Base-by-base conservation (phyloP, 1,284 basidiomycete species). In the Heterobasidion occidentale region DNA sequence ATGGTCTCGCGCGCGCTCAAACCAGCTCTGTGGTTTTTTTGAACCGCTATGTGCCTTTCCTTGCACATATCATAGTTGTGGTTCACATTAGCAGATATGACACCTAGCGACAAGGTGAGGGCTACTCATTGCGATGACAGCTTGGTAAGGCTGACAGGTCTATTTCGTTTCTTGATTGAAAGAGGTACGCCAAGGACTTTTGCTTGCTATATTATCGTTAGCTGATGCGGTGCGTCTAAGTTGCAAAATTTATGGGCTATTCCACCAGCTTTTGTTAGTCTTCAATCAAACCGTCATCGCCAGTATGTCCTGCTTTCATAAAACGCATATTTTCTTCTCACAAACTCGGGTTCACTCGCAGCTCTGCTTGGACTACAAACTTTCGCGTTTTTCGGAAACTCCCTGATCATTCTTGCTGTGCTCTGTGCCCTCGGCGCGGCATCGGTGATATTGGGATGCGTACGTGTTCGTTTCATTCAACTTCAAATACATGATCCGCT, bases 241-340 rank as follows among this genome's bases (percentile, higher is more conserved):
- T 49, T 47, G 74, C 57, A 53, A 60, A 48, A 58, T 54, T n/a
- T 71, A 68, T 54, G 67, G 62, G 50, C 53, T 68, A 1, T 71
- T 68, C 58, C 74, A 72, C 6, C 72, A 78, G 54, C 42, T 70
- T 7, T 54, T 76, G 9, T 63, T 79, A 9, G 52, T 77, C 33
- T 52, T 71, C 7, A 76, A 69, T 52, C 76, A 78, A 62, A 63
- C 71, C 7, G 54, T 74, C 1, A 70, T 78, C 17, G 70, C 71
- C 56, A 52, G 77, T 78, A 53, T 58, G 75, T 59, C 17, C 27
- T 27, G 27, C 27, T 27, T 27, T 3, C 27, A 27, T 27, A 6
- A 27, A 27, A 5, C 0, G 4, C 4, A 5, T 27, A 1, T 1
- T 27, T 27, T 27, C 3, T 27, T 27, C 4, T 27, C 0, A 27